These are phyloP conservation scores for Podospora didyma DNA, from an alignment of 495 filamentous ascomycete species.

Conservation along the genomic window DNA sequence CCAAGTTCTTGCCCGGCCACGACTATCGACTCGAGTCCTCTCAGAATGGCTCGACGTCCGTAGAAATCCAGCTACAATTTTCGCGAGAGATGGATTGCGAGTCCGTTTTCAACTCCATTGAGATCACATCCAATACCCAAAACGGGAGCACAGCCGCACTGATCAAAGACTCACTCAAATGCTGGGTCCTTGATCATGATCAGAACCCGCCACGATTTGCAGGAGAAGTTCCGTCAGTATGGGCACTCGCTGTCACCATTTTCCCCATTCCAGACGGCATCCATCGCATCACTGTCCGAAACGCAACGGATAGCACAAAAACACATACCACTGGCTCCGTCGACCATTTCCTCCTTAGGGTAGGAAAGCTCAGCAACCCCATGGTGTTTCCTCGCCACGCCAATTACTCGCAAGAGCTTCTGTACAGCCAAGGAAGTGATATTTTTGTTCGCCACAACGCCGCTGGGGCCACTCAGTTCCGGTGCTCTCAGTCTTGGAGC, in stretches of 20 bases:
- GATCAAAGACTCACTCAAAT: conserved; percentile 30
- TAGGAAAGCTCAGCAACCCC: conserved; percentile 47
- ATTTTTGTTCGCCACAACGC: conserved; percentile 57
- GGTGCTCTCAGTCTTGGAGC: conserved; percentile 60
- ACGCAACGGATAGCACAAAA: conserved; percentile 38
- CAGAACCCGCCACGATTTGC: background rate
- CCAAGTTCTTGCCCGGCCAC: conserved; percentile 60
- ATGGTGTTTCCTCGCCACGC: conserved; percentile 55
- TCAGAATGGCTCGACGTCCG: conserved; percentile 20
- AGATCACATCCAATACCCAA: conserved; percentile 47
- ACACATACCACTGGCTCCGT: conserved; percentile 43
- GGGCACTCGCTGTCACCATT: conserved; percentile 52
- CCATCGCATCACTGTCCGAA: conserved; percentile 57
- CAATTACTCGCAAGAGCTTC: conserved; percentile 55
- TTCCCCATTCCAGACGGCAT: conserved; percentile 60
- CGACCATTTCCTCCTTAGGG: conserved; percentile 51
- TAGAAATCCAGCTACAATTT: conserved; percentile 57
- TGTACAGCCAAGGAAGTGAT: conserved; percentile 34
- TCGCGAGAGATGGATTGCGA: conserved; percentile 62
- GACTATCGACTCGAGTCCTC: conserved; percentile 49
- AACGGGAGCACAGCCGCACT: conserved; percentile 2
- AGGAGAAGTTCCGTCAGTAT: conserved; percentile 43
- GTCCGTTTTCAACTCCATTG: conserved; percentile 28
- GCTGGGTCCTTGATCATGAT: conserved; percentile 6
- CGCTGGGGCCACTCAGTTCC: conserved; percentile 58